Evolutionary conservation across 371 early-diverging fungal species (phyloP).

Genomic region (Sporodiniella umbellata): DNA sequence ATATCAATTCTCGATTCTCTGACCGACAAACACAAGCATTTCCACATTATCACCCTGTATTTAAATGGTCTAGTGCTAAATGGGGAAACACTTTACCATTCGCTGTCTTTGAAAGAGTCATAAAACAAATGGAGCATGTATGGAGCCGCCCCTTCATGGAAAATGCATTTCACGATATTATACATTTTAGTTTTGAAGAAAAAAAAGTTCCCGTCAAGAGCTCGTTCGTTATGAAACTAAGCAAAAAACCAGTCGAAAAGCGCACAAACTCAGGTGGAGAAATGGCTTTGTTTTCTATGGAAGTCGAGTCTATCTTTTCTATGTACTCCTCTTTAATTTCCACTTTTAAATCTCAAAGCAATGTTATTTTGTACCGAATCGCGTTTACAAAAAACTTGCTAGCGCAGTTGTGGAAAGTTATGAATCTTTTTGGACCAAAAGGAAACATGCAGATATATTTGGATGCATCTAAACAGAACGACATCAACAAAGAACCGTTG

Average conservation of each 20-base stretch:
- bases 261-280: slow-evolving; percentile 1
- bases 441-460: slow-evolving; percentile 55
- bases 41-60: slow-evolving; percentile 61
- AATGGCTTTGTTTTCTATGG: slow-evolving; percentile 41
- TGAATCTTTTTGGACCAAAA: slow-evolving; percentile 59
- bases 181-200: slow-evolving; percentile 17
- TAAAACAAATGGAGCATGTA: slow-evolving; percentile 50
- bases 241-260: neutral
- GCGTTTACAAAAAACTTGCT: slow-evolving; percentile 58
- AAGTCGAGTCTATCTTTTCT: slow-evolving; percentile 48
- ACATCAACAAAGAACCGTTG: slow-evolving; percentile 58
- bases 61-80: slow-evolving; percentile 54
- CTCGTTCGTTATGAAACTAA: slow-evolving; percentile 1
- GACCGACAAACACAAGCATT: slow-evolving; percentile 39
- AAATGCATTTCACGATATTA: slow-evolving; percentile 33
- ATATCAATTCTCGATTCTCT: slow-evolving; percentile 43
- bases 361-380: slow-evolving; percentile 54
- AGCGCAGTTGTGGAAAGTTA: slow-evolving; percentile 60
- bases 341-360: slow-evolving; percentile 44
- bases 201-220: neutral
- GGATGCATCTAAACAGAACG: slow-evolving; percentile 43
- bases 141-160: slow-evolving; percentile 61
- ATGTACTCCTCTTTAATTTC: slow-evolving; percentile 47
- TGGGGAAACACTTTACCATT: slow-evolving; percentile 44
- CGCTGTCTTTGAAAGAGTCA: slow-evolving; percentile 39